These are phyloP conservation scores for Trichocomaceae sp. DNA, from an alignment of 2,329 filamentous ascomycete genomes.

Conservation along the genomic window DNA sequence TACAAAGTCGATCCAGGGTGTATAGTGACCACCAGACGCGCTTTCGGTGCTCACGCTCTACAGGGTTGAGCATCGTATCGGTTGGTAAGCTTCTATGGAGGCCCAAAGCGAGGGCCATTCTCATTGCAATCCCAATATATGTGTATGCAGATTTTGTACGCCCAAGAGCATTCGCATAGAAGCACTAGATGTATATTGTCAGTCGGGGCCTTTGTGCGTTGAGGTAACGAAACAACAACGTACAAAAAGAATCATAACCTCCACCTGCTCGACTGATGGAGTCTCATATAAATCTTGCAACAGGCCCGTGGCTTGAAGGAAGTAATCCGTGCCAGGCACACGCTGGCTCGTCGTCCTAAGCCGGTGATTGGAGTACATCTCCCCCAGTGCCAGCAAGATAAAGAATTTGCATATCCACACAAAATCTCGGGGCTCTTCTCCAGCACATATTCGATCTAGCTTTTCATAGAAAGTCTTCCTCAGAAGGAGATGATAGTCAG, in stretches of 20 bases:
- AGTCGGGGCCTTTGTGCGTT: not conserved
- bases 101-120: slow-evolving; percentile 29
- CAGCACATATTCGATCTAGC: slow-evolving; percentile 29
- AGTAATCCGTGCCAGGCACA: slow-evolving; percentile 33
- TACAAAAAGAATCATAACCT: slow-evolving; percentile 28
- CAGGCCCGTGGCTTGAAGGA: slow-evolving; percentile 25
- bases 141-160: slow-evolving; percentile 17
- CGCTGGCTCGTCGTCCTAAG: slow-evolving; percentile 12
- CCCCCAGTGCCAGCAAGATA: slow-evolving; percentile 30
- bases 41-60: slow-evolving; percentile 34
- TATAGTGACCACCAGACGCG: slow-evolving; percentile 43
- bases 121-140: slow-evolving; percentile 22
- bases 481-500: slow-evolving; percentile 21
- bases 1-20: slow-evolving; percentile 39
- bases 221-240: slow-evolving; percentile 10
- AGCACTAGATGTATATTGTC: slow-evolving; percentile 13
- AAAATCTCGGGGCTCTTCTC: slow-evolving; percentile 18
- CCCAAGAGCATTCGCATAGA: slow-evolving; percentile 21
- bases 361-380: slow-evolving; percentile 31
- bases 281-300: slow-evolving; percentile 31
- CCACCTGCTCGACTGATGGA: slow-evolving; percentile 30
- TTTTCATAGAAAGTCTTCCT: slow-evolving; percentile 29
- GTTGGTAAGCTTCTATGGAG: slow-evolving; percentile 25
- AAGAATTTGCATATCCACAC: slow-evolving; percentile 34
- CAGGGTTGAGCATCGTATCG: slow-evolving; percentile 13